Evolutionary conservation across 768 basidiomycete genomes (phyloP), one percentile per base, ranked within the genome.

Genomic region (Rubroboletus pulcherrimus): DNA sequence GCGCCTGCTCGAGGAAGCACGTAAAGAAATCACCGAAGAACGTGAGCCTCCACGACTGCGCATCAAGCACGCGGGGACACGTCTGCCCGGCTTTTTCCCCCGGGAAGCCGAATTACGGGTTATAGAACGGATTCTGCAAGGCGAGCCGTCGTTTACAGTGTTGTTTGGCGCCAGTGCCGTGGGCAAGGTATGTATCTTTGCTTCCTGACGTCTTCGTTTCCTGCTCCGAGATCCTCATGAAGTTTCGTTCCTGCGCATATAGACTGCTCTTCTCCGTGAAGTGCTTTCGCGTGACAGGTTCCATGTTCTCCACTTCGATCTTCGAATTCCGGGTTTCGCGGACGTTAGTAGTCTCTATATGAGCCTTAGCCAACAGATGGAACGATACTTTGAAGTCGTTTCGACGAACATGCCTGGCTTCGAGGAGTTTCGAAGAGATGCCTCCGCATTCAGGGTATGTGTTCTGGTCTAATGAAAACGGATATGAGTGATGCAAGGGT

Each of bases 301-400:
- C 65, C 88, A 91, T 71, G 88, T 92, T 51, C 78, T 92, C 46
- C 87, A 91, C 64, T 89, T 93, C 60, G 90, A 93, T 69, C 77
- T 93, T 41, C 83, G 90, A 5, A 90, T 92, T 47, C 82, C 91
- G 4, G 90, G 89, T 0, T 93, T 93, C 63, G 89, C 89, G 3
- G 91, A 92, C 64, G 75, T 93, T 11, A 73, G 81, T 1, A 91
- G 90, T 62, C 75, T 93, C 34, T 92, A 93, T 64, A 79, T 76
- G 68, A 86, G 88, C 51, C 77, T 93, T 10, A 87, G 86, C 60
- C 81, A 82, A 41, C 89, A 91, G 67, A 89, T 92, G 84, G 88
- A 91, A 60, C 81, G 81, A 33, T 93, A 86, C 65, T 93, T 91
- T 56, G 83, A 84, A 61, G 78, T 77, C 44, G 78, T 93, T 17